Conservation (phyloP, 257 asterid genomes). For the Plantago elongata region DNA sequence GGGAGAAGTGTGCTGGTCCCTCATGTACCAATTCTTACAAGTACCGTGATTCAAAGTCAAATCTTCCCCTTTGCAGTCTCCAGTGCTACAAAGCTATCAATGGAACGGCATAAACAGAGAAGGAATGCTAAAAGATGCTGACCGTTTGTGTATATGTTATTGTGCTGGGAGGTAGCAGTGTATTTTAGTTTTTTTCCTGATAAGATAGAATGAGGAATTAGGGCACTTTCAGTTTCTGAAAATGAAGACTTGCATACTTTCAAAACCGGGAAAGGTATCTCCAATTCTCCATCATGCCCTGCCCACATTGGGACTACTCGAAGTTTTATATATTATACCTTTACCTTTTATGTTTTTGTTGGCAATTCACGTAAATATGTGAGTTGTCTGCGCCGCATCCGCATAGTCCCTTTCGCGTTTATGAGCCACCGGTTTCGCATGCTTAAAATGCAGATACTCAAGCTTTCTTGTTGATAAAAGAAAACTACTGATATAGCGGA, state of each 20-base stretch:
- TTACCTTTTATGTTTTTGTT: background rate
- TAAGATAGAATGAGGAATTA: constrained; percentile 19
- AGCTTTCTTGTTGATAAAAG: too few relatives aligned
- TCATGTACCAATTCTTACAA: constrained; percentile 72
- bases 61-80: constrained; percentile 94
- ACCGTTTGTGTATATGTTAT: constrained; percentile 13
- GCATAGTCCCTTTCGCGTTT: too few relatives aligned
- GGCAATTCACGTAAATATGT: background rate
- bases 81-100: constrained; percentile 85
- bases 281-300: background rate
- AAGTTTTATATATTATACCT: background rate
- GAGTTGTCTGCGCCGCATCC: background rate
- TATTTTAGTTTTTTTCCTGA: constrained; percentile 20
- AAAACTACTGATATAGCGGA: too few relatives aligned
- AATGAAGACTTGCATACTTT: constrained; percentile 7
- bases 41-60: constrained; percentile 89
- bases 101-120: constrained; percentile 29
- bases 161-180: constrained; percentile 13
- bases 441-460: too few relatives aligned
- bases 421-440: too few relatives aligned
- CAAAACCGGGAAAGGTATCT: background rate
- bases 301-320: background rate
- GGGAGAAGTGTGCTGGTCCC: constrained; percentile 92
- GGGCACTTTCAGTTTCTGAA: constrained; percentile 15
- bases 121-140: constrained; percentile 37